A percentile compares a stretch with the other conserved stretches of the same genome.
These are phyloP conservation scores for Panellus pusillus DNA, from an alignment of 768 basidiomycete genomes.

Conservation along the genomic window DNA sequence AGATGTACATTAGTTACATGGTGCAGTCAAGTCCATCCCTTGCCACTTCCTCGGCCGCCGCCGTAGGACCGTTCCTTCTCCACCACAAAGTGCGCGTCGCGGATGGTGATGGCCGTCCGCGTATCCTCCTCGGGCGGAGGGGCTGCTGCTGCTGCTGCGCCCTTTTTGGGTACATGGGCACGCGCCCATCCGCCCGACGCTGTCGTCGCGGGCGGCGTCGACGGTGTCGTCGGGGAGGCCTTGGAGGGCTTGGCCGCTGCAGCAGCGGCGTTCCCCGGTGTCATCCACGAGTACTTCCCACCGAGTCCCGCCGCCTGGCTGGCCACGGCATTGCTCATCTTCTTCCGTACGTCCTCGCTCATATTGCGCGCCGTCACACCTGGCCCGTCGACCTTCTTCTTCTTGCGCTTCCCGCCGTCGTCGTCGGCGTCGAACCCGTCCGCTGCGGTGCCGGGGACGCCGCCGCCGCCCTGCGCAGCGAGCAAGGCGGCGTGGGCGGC, in stretches of 20 bases:
- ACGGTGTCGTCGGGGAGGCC: slow-evolving; percentile 33
- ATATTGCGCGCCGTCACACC: slow-evolving; percentile 86
- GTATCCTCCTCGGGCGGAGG: slow-evolving; percentile 54
- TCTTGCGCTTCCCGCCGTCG: slow-evolving; percentile 66
- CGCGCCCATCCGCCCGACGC: slow-evolving; percentile 32
- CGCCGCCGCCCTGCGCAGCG: slow-evolving; percentile 54
- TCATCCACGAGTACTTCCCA: slow-evolving; percentile 90
- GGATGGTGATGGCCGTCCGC: slow-evolving; percentile 61
- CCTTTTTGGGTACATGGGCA: slow-evolving; percentile 57
- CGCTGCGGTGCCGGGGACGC: slow-evolving; percentile 26
- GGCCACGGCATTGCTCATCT: slow-evolving; percentile 88
- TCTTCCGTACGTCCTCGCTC: slow-evolving; percentile 90
- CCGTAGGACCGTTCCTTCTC: slow-evolving; percentile 84
- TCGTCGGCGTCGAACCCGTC: slow-evolving; percentile 37
- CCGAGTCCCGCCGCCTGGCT: slow-evolving; percentile 85
- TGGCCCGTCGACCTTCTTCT: slow-evolving; percentile 74
- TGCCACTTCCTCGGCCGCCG: slow-evolving; percentile 73
- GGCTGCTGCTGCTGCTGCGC: slow-evolving; percentile 37
- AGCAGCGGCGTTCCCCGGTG: slow-evolving; percentile 51
- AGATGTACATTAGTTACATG: neutral
- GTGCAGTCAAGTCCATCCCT: slow-evolving; percentile 59
- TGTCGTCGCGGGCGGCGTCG: slow-evolving; percentile 27
- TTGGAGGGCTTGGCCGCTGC: slow-evolving; percentile 39
- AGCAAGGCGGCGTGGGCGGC: slow-evolving; percentile 68
- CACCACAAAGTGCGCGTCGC: slow-evolving; percentile 85